phyloP scores from a whole-genome alignment of 2,329 filamentous ascomycete species.

The Diaporthe humulicola region DNA sequence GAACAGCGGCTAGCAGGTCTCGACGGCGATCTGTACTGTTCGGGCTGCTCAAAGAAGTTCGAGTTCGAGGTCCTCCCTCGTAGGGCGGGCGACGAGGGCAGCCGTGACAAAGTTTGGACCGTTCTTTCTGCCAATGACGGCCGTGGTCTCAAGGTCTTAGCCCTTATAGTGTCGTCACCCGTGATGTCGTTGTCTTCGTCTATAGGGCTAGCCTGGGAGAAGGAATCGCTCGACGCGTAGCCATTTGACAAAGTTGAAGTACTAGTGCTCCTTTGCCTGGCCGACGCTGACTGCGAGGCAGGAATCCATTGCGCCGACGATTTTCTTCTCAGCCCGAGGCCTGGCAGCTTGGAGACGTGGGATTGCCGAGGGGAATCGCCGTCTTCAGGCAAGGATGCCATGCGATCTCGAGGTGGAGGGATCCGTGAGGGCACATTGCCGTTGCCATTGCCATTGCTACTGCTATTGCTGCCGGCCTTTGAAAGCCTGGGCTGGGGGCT shows the following conservation, averaged over 20 bases:
- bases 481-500: constrained; percentile 27
- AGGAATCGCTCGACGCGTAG: constrained; percentile 22
- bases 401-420: constrained; percentile 34
- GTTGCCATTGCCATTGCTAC: constrained; percentile 4
- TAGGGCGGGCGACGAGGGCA: constrained; percentile 82
- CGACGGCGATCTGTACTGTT: constrained; percentile 68
- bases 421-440: constrained; percentile 17
- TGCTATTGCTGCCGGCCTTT: background rate
- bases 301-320: constrained; percentile 27
- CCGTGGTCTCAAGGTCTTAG: constrained; percentile 46
- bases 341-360: constrained; percentile 27
- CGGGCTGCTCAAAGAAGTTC: constrained; percentile 79
- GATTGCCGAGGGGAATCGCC: background rate
- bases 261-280: constrained; percentile 34
- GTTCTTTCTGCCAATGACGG: constrained; percentile 85
- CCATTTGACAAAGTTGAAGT: constrained; percentile 29
- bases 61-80: constrained; percentile 77
- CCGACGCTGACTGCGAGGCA: constrained; percentile 7
- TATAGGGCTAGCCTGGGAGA: constrained; percentile 29
- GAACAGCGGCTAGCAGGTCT: constrained; percentile 60
- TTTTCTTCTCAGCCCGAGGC: constrained; percentile 30
- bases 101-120: constrained; percentile 83
- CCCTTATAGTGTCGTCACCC: constrained; percentile 3
- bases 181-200: constrained; percentile 23
- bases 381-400: constrained; percentile 35